Evolutionary conservation across 768 basidiomycete species (phyloP), one percentile per base, ranked within the genome.

Genomic region (Boletus rex-veris): DNA sequence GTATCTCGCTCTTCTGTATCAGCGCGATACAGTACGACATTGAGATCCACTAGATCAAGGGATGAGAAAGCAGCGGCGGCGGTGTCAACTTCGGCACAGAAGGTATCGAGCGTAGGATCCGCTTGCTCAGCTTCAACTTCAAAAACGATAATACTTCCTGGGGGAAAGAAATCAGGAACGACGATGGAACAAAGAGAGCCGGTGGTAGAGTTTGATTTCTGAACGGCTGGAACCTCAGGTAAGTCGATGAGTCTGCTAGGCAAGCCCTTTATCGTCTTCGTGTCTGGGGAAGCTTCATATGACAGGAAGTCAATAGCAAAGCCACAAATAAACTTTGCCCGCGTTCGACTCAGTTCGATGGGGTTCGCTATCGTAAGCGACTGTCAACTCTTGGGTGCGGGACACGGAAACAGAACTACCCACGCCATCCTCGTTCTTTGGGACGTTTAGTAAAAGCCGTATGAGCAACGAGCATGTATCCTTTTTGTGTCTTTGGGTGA

Each of bases 1-100:
- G 90, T 88, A 66, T 98, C 96, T 36, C 84, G 77, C 70, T 99
- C 97, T 73, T 99, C 97, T 1, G 84, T 86, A 49, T 98, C 92
- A 0, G 90, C 79, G 21, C 96, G 85, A 72, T 92, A 81, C n/a
- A 99, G 73, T 0, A 90, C 66, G 14, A 88, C 81, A 68, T 98
- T 99, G 48, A 98, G 80, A 59, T 98, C 95, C 38, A 98, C 85
- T 4, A 94, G 77, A 65, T 85, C 80, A 10, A 98, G 78, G 11
- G 81, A 77, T 5, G 71, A 74, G 61, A 98, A 89, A 0, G 88
- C 90, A 40, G 82, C 82, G 16, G 85, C 81, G 0, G 85, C 90
- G 30, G 86, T 81, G 1, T 84, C 89, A 7, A 82, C 86, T 11
- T 81, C 77, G 7, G 77, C 73, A 69, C 92, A 96, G 61, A 89